Base-by-base conservation (phyloP, 1,284 basidiomycete genomes). In the Tilletia walkeri region DNA sequence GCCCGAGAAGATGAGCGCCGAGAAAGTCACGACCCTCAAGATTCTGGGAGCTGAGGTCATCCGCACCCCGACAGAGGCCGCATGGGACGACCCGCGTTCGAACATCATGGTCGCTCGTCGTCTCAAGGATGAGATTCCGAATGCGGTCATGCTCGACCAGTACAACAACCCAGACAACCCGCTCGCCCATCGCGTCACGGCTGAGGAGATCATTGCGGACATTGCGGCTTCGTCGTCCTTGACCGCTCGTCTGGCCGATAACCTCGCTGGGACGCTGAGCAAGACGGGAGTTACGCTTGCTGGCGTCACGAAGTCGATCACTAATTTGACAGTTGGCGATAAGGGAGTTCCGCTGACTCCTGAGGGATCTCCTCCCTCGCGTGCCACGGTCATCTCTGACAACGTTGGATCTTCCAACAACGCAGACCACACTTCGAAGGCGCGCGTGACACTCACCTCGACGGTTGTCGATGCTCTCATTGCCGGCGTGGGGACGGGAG, bases 1-100 rank as follows among this genome's bases (percentile, higher is more conserved):
- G 82, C 95, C 95, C 65, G 90, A 94, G 82, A 99, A 98, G 86
- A 99, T 98, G 95, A 94, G 92, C 3, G 85, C 90, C 71, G 95
- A 99, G 86, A 99, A 99, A 85, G 94, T 95, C 85, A 92, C 93
- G 10, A 89, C 93, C 50, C 87, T 99, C 61, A 89, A 92, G 69
- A 93, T 94, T 0, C 87, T 98, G 2, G 95, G 95, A 10, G 95
- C 95, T 3, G 91, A 95, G 84, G 93, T 99, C 67, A 88, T 98
- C 67, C 90, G 95, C 69, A 98, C 95, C 12, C 95, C 95, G n/a
- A 94, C 89, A 36, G 91, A 90, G 74, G 93, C 92, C 2, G 89
- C 92, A 18, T 93, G 89, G 87, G 90, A 94, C 88, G 80, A 90
- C 9, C 91, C 92, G 14, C 90, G 93, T 67, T 92, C 90, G 76